Conservation (phyloP, 352 stramenopile species). For the Phytopythium ostracodes region DNA sequence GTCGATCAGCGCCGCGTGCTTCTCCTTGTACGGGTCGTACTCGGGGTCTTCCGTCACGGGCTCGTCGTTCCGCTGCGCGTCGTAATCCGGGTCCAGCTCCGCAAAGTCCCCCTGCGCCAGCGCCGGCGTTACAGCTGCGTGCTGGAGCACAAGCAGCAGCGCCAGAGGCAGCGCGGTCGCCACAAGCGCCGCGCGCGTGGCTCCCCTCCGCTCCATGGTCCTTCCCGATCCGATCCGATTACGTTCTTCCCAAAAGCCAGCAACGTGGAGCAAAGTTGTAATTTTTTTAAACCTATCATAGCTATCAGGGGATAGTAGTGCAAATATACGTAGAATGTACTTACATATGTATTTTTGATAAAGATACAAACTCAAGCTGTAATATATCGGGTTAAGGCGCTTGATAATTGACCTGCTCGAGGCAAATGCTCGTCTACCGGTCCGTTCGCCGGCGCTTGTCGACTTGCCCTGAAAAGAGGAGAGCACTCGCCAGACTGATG, state of each 20-base stretch:
- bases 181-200: too few species aligned
- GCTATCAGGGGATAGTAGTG: too few species aligned
- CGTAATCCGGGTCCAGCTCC: constrained; percentile 24
- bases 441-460: background rate
- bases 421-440: background rate
- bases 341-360: too few species aligned
- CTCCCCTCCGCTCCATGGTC: too few species aligned
- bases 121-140: background rate
- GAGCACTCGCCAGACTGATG: constrained; percentile 18
- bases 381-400: too few species aligned
- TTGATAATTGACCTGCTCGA: too few species aligned
- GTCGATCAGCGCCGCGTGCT: constrained; percentile 17
- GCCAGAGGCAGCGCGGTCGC: background rate
- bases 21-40: constrained; percentile 59
- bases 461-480: background rate
- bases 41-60: constrained; percentile 43
- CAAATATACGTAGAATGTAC: too few species aligned
- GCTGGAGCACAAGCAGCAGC: constrained; percentile 8
- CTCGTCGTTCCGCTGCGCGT: constrained; percentile 1
- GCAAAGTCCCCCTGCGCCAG: constrained; percentile 30
- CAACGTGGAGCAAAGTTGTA: too few species aligned
- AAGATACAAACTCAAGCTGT: too few species aligned
- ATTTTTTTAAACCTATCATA: too few species aligned
- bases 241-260: too few species aligned
- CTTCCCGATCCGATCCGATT: too few species aligned